A percentile compares a stretch with the other conserved stretches of the same genome.
Conservation (phyloP, 2,329 filamentous ascomycete genomes). For the Arthrinium phaeospermum region DNA sequence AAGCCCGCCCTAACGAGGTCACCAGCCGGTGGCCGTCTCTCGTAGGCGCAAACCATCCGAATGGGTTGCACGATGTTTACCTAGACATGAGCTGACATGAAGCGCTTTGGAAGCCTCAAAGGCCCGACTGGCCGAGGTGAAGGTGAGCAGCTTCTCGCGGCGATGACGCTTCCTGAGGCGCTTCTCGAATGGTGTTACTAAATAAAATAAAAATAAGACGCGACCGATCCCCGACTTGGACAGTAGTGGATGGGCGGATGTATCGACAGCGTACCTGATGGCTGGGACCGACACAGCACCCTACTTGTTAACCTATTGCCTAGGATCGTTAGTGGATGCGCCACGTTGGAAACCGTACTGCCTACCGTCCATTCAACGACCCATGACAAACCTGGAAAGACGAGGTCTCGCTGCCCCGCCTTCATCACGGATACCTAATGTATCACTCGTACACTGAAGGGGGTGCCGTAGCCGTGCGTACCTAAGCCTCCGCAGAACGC, state of each 20-base stretch:
- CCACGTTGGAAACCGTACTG: slow-evolving; percentile 13
- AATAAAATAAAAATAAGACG: slow-evolving; percentile 10
- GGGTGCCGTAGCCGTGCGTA: slow-evolving; percentile 1
- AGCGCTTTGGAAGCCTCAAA: background rate
- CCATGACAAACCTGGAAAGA: background rate
- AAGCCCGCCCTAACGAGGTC: background rate
- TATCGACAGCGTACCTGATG: slow-evolving; percentile 16
- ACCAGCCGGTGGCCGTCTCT: slow-evolving; percentile 1
- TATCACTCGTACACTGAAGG: background rate
- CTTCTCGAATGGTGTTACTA: slow-evolving; percentile 2
- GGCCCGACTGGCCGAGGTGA: background rate
- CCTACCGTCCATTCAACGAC: background rate
- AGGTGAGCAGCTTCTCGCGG: background rate
- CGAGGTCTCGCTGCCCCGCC: background rate
- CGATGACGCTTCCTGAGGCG: slow-evolving; percentile 9
- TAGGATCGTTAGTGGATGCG: slow-evolving; percentile 14
- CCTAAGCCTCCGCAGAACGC: slow-evolving; percentile 6
- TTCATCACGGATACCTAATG: slow-evolving; percentile 5
- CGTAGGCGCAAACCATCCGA: background rate
- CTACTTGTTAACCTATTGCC: slow-evolving; percentile 6
- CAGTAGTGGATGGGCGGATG: background rate
- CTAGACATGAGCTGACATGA: slow-evolving; percentile 14
- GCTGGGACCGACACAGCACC: slow-evolving; percentile 10
- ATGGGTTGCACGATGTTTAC: slow-evolving; percentile 4
- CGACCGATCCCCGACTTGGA: slow-evolving; percentile 13